Conservation (phyloP, 306 rosid species). For the Lathyrus tuberosus region DNA sequence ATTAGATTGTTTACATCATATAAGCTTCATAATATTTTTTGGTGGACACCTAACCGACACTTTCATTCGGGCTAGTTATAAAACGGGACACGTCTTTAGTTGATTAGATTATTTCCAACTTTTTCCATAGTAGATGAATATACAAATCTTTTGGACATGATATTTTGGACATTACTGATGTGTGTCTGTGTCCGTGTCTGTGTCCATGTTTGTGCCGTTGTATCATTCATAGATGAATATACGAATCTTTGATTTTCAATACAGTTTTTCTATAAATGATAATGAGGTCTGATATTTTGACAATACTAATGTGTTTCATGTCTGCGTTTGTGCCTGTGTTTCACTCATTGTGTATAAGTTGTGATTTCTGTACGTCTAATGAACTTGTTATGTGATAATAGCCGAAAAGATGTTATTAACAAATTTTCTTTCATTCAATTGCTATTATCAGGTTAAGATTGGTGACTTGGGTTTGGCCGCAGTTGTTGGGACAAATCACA, state of each 20-base stretch:
- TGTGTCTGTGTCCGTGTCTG: too few species aligned
- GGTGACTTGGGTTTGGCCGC: slow-evolving; percentile 96
- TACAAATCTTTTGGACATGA: too few species aligned
- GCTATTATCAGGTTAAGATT: slow-evolving; percentile 69
- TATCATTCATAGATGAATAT: too few species aligned
- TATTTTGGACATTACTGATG: background rate
- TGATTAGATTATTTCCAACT: background rate
- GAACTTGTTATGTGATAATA: background rate
- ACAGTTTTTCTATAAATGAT: too few species aligned
- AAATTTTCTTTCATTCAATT: background rate
- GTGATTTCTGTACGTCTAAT: background rate
- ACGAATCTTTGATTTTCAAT: too few species aligned
- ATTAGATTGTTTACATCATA: too few species aligned
- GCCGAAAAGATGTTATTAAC: background rate
- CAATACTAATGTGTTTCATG: background rate
- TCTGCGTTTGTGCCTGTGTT: background rate
- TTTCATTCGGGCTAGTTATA: too few species aligned
- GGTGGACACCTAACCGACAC: too few species aligned
- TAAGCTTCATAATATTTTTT: too few species aligned
- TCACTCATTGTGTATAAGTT: background rate
- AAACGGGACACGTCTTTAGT: background rate
- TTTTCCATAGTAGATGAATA: background rate
- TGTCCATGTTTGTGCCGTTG: too few species aligned
- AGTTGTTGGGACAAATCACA: slow-evolving; percentile 74
- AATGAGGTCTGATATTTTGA: background rate